Conservation (phyloP, 257 asterid species). For the Anisodus tanguticus region DNA sequence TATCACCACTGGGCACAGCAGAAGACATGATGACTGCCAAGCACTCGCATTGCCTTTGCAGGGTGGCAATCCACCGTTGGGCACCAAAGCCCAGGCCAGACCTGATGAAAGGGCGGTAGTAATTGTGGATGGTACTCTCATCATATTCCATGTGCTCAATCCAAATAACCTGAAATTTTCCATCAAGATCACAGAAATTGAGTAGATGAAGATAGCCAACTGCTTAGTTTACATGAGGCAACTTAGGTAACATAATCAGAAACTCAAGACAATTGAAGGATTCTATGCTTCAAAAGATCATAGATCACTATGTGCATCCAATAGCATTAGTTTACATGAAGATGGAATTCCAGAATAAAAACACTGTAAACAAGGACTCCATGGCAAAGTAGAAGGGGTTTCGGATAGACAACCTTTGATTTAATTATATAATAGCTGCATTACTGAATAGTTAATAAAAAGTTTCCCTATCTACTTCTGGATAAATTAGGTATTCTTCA, state of each 20-base stretch:
- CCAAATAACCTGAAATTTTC: slow-evolving; percentile 74
- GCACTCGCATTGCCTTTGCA: slow-evolving; percentile 70
- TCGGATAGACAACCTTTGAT: background rate
- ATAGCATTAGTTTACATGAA: background rate
- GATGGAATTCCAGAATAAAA: slow-evolving; percentile 16
- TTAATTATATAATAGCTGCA: slow-evolving; percentile 35
- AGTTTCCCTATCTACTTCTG: background rate
- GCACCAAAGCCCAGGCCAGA: slow-evolving; percentile 87
- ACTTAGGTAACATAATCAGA: background rate
- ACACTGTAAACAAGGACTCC: background rate
- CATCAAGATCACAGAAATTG: background rate
- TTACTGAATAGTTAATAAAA: background rate
- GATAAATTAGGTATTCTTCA: background rate
- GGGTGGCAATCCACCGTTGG: slow-evolving; percentile 70
- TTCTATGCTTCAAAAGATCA: slow-evolving; percentile 8
- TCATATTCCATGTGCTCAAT: slow-evolving; percentile 80
- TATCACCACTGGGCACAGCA: slow-evolving; percentile 48
- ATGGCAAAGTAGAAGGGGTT: background rate
- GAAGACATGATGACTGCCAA: slow-evolving; percentile 54
- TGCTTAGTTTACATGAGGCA: background rate
- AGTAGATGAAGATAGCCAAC: background rate
- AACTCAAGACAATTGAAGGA: background rate
- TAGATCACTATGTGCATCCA: background rate
- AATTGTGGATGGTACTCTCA: slow-evolving; percentile 54
- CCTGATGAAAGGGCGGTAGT: slow-evolving; percentile 65